A percentile compares a stretch with the other conserved stretches of the same genome.
Evolutionary conservation across 2,329 filamentous ascomycete species (phyloP).

Genomic region (Myriosclerotinia curreyana): DNA sequence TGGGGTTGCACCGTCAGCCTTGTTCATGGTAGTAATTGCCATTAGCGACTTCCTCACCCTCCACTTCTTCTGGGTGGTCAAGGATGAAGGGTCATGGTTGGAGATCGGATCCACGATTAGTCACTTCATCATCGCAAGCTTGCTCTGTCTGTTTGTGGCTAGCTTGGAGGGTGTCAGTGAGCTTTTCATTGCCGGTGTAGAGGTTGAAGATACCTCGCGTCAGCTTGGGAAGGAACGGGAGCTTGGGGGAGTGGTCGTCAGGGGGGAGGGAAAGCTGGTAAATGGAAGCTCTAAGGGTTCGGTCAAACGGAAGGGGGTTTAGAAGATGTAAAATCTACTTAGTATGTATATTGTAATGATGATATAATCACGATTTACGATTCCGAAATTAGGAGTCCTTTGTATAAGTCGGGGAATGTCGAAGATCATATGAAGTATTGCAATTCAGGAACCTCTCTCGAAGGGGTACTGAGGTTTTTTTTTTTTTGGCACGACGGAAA

Average conservation of each 20-base stretch:
- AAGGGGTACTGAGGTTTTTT: too few species aligned
- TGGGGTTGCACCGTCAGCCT: conserved; percentile 77
- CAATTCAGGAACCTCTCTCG: not conserved
- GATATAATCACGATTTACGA: not conserved
- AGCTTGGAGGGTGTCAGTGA: conserved; percentile 82
- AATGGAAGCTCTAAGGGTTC: conserved; percentile 23
- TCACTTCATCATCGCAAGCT: conserved; percentile 89
- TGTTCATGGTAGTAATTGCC: conserved; percentile 94
- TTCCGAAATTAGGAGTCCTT: not conserved
- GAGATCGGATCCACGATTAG: conserved; percentile 97
- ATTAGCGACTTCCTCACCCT: conserved; percentile 88
- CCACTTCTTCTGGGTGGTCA: conserved; percentile 97
- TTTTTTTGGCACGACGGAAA: too few species aligned
- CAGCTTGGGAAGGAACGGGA: conserved; percentile 35
- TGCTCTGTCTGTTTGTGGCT: conserved; percentile 87
- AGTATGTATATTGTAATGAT: conserved; percentile 7
- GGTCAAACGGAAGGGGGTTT: conserved; percentile 24
- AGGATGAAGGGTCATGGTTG: conserved; percentile 93
- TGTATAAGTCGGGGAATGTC: not conserved
- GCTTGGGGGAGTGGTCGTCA: conserved; percentile 31
- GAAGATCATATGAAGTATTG: not conserved
- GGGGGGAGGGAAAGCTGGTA: conserved; percentile 22
- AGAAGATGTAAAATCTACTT: not conserved
- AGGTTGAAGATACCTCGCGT: conserved; percentile 49
- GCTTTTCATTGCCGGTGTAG: conserved; percentile 75